Conservation (phyloP, 331 rosid genomes). For the Prunus yedoensis region DNA sequence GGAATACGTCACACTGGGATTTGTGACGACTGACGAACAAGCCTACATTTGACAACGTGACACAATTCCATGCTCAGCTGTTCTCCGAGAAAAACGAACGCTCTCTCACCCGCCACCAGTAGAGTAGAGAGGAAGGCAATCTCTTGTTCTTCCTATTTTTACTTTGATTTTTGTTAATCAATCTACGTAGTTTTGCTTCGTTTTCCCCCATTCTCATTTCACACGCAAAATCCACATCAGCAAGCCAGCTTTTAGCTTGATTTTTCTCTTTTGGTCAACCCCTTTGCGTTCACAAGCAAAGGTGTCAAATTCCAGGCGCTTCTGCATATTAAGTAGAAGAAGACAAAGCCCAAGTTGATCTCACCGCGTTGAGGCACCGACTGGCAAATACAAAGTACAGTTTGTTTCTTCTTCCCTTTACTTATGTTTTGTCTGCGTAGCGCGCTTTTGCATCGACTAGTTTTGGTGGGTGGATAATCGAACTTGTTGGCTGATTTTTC, state of each 20-base stretch:
- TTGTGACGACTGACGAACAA: too few species aligned
- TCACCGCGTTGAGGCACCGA: slow-evolving; percentile 25
- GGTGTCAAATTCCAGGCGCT: background rate
- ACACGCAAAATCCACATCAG: slow-evolving; percentile 3
- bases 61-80: too few species aligned
- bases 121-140: background rate
- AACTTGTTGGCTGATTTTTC: slow-evolving; percentile 6
- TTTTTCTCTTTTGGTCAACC: background rate
- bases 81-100: background rate
- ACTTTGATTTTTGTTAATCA: background rate
- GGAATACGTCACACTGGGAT: too few species aligned
- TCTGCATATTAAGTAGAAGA: background rate
- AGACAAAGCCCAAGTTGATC: slow-evolving; percentile 12
- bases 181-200: background rate
- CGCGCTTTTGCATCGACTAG: background rate
- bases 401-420: slow-evolving; percentile 18
- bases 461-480: slow-evolving; percentile 30
- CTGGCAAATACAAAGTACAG: slow-evolving; percentile 14
- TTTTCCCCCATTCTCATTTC: background rate
- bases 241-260: background rate
- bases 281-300: background rate
- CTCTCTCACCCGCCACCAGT: too few species aligned
- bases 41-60: too few species aligned
- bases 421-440: background rate
- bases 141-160: background rate